Conservation (phyloP, 352 stramenopile genomes). For the Pythium rishiriense region DNA sequence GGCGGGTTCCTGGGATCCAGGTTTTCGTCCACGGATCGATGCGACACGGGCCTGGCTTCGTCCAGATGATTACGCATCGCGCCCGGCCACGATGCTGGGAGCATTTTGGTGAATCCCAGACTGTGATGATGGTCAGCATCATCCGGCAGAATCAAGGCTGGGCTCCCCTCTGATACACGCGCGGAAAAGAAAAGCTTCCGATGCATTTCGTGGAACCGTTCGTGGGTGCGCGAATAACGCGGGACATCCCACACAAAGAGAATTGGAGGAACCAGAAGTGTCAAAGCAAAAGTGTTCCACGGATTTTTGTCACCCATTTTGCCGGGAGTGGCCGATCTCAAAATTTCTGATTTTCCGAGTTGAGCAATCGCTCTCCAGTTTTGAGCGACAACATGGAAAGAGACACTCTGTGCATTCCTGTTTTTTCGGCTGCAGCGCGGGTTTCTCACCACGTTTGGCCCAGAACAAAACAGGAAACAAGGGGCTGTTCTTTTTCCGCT, state of each 20-base stretch:
- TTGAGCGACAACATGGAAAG: not conserved
- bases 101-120: not conserved
- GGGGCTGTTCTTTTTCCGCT: conserved; percentile 11
- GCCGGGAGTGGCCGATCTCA: not conserved
- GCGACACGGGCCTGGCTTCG: not conserved
- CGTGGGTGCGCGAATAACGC: not conserved
- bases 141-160: no score
- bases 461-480: conserved; percentile 11
- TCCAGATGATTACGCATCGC: conserved; percentile 9
- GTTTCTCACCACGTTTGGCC: not conserved
- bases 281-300: not conserved
- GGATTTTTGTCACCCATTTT: conserved; percentile 6
- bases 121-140: not conserved
- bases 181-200: no score
- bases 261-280: not conserved
- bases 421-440: not conserved
- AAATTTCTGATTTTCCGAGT: conserved; percentile 13
- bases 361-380: conserved; percentile 3
- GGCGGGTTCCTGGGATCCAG: no score
- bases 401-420: conserved; percentile 3
- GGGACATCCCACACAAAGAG: not conserved
- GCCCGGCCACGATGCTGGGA: not conserved
- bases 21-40: conserved; percentile 3
- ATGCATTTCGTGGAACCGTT: no score
- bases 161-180: not conserved